phyloP scores from a whole-genome alignment of 441 rosid genomes.

The Capsella rubella region DNA sequence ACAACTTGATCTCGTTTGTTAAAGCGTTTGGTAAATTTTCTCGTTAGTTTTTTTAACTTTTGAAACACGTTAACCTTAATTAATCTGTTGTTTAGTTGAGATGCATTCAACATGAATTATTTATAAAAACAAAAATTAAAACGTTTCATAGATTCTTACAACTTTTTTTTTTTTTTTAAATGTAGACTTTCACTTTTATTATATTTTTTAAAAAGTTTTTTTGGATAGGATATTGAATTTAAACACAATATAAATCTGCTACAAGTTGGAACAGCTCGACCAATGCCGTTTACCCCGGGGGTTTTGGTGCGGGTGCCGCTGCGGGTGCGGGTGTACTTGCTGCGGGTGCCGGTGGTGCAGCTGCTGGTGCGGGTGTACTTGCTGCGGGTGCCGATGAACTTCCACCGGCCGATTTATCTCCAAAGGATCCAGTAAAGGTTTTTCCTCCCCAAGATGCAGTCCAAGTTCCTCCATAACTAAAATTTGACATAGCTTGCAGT shows the following conservation, averaged over 20 bases:
- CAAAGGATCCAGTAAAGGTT: slow-evolving; percentile 3
- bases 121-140: too few species aligned
- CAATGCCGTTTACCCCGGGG: neutral
- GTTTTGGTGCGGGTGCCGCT: too few species aligned
- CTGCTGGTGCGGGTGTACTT: neutral
- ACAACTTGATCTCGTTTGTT: neutral
- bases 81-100: too few species aligned
- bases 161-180: too few species aligned
- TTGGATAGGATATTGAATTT: neutral
- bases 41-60: too few species aligned
- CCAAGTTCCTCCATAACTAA: slow-evolving; percentile 4
- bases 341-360: neutral
- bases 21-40: too few species aligned
- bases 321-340: neutral
- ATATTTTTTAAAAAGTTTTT: too few species aligned
- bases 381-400: neutral
- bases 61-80: too few species aligned
- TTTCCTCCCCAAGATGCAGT: slow-evolving; percentile 9
- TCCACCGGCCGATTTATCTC: neutral
- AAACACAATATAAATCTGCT: too few species aligned
- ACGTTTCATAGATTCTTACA: too few species aligned
- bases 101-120: too few species aligned
- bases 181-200: too few species aligned
- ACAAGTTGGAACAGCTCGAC: neutral
- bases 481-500: neutral